A percentile compares a stretch with the other conserved stretches of the same genome.
Evolutionary conservation across 2,329 filamentous ascomycete genomes (phyloP).

Genomic region (Neopestalotiopsis rosae): DNA sequence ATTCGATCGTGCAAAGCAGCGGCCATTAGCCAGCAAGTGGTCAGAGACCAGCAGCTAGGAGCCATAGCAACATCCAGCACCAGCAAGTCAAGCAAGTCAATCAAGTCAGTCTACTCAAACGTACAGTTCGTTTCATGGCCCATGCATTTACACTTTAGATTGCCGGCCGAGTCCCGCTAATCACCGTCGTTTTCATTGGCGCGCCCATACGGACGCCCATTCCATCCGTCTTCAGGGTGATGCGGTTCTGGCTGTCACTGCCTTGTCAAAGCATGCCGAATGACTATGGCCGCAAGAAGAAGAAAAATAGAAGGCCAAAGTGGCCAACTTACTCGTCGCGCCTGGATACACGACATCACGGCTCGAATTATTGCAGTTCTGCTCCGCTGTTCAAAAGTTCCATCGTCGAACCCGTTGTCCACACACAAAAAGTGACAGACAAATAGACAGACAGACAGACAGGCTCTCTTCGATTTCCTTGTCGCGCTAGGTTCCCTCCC

Average conservation of each 20-base stretch:
- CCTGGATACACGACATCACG: background rate
- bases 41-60: background rate
- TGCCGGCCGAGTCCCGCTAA: constrained; percentile 7
- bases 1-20: constrained; percentile 24
- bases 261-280: constrained; percentile 1
- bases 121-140: background rate
- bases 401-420: background rate
- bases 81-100: background rate
- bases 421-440: background rate
- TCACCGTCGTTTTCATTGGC: background rate
- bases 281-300: background rate
- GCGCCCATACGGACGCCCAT: constrained; percentile 7
- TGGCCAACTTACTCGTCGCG: background rate
- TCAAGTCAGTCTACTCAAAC: background rate
- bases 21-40: too few relatives aligned
- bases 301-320: background rate
- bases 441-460: too few relatives aligned
- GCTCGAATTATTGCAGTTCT: background rate
- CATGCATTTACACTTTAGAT: constrained; percentile 10
- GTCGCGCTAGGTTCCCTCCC: background rate
- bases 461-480: background rate
- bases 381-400: constrained; percentile 1
- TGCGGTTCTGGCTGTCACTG: background rate
- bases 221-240: constrained; percentile 2
- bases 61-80: background rate